A percentile compares a stretch with the other conserved stretches of the same genome.
Conservation (phyloP, 768 basidiomycete species). For the Coprinopsis marcescibilis region DNA sequence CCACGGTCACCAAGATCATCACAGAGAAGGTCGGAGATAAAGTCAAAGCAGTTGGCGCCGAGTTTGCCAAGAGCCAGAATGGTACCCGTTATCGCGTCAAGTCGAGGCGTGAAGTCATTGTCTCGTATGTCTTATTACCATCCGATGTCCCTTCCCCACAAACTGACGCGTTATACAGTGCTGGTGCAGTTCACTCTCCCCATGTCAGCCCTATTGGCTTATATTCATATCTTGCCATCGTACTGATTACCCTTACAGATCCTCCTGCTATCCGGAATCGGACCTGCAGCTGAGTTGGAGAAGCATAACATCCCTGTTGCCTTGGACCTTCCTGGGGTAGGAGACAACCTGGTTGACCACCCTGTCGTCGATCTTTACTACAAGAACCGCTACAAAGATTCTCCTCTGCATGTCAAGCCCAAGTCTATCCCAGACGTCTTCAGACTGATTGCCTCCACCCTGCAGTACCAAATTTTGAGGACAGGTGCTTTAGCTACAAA, state of each 20-base stretch:
- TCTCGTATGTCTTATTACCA: conserved; percentile 37
- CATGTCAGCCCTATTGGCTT: conserved; percentile 26
- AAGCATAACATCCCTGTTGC: conserved; percentile 49
- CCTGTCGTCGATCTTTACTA: conserved; percentile 45
- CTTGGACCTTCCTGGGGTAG: conserved; percentile 67
- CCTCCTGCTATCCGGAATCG: conserved; percentile 72
- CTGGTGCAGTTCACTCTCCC: conserved; percentile 55
- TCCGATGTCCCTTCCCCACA: background rate
- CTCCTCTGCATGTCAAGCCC: conserved; percentile 35
- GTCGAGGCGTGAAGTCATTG: conserved; percentile 47
- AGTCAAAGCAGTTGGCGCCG: conserved; percentile 49
- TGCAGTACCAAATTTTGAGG: conserved; percentile 38
- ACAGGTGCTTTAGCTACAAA: conserved; percentile 51
- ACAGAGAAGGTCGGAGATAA: conserved; percentile 30
- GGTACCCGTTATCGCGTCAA: conserved; percentile 33
- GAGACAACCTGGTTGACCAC: conserved; percentile 70
- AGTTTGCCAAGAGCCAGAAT: conserved; percentile 36
- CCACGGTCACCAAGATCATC: conserved; percentile 48
- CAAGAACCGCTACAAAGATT: conserved; percentile 43
- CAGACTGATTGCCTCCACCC: conserved; percentile 26
- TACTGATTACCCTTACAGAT: conserved; percentile 30
- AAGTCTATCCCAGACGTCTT: conserved; percentile 18
- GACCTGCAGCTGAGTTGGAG: conserved; percentile 53
- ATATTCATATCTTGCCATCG: background rate
- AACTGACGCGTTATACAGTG: conserved; percentile 27